These are phyloP conservation scores for Linum tenue DNA, from an alignment of 345 rosid species.

Conservation along the genomic window DNA sequence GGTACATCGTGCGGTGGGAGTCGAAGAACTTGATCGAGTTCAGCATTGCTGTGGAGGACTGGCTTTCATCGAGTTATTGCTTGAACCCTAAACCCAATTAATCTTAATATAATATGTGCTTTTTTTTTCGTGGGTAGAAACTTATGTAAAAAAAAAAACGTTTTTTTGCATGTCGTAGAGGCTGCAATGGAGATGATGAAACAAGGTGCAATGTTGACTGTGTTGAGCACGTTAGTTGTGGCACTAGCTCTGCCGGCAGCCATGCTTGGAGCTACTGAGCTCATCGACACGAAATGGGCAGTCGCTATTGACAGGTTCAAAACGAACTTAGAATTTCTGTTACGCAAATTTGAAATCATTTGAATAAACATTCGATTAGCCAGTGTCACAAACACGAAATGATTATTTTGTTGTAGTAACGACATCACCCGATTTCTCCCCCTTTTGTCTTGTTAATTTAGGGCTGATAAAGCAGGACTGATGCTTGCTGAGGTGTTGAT, in stretches of 20 bases:
- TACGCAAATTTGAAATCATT: too few species aligned
- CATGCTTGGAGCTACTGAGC: constrained; percentile 29
- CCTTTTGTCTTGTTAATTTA: constrained; percentile 8
- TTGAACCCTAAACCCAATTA: not conserved
- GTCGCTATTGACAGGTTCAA: constrained; percentile 40
- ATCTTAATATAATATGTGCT: too few species aligned
- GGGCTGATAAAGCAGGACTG: constrained; percentile 51
- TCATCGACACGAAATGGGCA: constrained; percentile 46
- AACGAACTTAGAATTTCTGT: not conserved
- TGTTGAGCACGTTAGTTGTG: constrained; percentile 32
- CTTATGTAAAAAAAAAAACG: too few species aligned
- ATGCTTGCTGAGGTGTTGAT: constrained; percentile 40
- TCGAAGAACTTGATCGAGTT: constrained; percentile 35
- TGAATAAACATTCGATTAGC: too few species aligned
- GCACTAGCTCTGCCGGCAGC: constrained; percentile 39
- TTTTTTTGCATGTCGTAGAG: constrained; percentile 19
- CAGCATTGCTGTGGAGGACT: constrained; percentile 39
- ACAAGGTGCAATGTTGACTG: constrained; percentile 48
- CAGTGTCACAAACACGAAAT: too few species aligned
- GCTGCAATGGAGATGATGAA: constrained; percentile 30
- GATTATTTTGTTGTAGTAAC: too few species aligned
- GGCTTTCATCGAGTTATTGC: constrained; percentile 43
- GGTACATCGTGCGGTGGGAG: constrained; percentile 45
- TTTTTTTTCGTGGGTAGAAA: too few species aligned
- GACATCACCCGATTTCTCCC: too few species aligned